Percentiles rank a stretch among this genome's conserved stretches.
Conservation (phyloP, 2,329 filamentous ascomycete genomes). For the Lachnellula arida region DNA sequence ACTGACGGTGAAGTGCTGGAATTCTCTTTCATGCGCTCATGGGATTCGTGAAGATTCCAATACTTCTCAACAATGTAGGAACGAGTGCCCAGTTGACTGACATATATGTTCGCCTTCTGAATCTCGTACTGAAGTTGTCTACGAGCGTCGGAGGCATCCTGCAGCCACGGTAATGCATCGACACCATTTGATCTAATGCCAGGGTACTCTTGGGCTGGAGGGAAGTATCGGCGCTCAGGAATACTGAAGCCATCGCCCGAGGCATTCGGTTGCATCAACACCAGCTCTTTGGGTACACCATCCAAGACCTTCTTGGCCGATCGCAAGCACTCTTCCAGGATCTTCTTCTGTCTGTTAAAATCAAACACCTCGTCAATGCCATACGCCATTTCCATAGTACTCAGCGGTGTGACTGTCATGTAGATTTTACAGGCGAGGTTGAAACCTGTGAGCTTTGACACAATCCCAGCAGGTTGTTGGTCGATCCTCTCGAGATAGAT, state of each 20-base stretch:
- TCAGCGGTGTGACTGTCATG: slow-evolving; percentile 71
- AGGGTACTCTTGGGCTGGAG: slow-evolving; percentile 41
- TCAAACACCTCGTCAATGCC: slow-evolving; percentile 71
- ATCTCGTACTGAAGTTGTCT: slow-evolving; percentile 74
- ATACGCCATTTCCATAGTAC: slow-evolving; percentile 78
- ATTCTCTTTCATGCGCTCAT: slow-evolving; percentile 42
- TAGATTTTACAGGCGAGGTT: slow-evolving; percentile 76
- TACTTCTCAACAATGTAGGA: slow-evolving; percentile 86
- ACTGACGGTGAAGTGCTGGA: slow-evolving; percentile 3
- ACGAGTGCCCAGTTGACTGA: slow-evolving; percentile 73
- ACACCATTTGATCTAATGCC: slow-evolving; percentile 17
- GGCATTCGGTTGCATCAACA: slow-evolving; percentile 40
- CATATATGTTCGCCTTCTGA: slow-evolving; percentile 86
- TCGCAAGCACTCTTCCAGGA: slow-evolving; percentile 66
- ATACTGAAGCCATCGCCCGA: slow-evolving; percentile 38
- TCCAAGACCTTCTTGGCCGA: slow-evolving; percentile 65
- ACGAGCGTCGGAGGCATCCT: slow-evolving; percentile 26
- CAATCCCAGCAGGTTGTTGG: slow-evolving; percentile 60
- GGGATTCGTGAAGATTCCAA: slow-evolving; percentile 68
- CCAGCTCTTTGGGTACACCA: slow-evolving; percentile 64
- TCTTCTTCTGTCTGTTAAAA: slow-evolving; percentile 70
- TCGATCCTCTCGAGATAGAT: slow-evolving; percentile 68
- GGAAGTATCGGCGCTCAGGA: slow-evolving; percentile 45
- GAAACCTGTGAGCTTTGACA: slow-evolving; percentile 74
- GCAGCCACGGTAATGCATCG: slow-evolving; percentile 28